Base-by-base conservation (phyloP, 805 yeast species). In the Wickerhamia fluorescens region DNA sequence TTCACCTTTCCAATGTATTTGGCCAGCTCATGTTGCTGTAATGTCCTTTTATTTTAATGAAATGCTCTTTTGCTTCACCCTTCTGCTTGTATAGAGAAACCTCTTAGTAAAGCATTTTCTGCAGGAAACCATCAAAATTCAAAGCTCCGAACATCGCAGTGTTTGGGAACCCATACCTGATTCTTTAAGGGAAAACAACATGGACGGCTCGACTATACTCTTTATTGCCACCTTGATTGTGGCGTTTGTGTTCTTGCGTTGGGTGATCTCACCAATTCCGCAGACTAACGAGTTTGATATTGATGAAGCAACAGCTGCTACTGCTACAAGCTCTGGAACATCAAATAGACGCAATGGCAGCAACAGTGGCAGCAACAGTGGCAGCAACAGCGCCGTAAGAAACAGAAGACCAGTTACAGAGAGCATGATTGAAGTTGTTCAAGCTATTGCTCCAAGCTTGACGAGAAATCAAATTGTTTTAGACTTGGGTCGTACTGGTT, bases 371-470 rank as follows among this genome's bases (percentile, higher is more conserved):
- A 24, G 27, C 27, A 38, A 25, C 29, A 25, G 31, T 33, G 30
- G 34, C 36, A 24, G 28, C 37, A 33, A 23, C 30, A 36, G 29
- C 27, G 35, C 27, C 25, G 25, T 14, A 23, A 25, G 33, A 16
- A 22, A 34, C 38, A 59, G 68, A 26, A 68, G 83, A 33, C 58
- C 51, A 9, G 77, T 80, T 14, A 75, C 79, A 3, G 63, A 61
- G 4, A 73, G 71, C 33, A 89, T 89, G 97, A 66, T 89, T 24
- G 92, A 81, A 38, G 78, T 83, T 0, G 96, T 89, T 2, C 82
- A 76, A 42, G 75, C 86, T 23, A 64, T 89, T 31, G 95, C 87
- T 0, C 96, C 96, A 4, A 63, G 65, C 13, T 58, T 84, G 18
- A 65, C 82, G 2, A 68, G 57, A 4, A 82, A 71, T 6, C 94